A percentile compares a stretch with the other conserved stretches of the same genome.
These are phyloP conservation scores for Hemileccinum rubropunctum DNA, from an alignment of 768 basidiomycete genomes.

Conservation along the genomic window DNA sequence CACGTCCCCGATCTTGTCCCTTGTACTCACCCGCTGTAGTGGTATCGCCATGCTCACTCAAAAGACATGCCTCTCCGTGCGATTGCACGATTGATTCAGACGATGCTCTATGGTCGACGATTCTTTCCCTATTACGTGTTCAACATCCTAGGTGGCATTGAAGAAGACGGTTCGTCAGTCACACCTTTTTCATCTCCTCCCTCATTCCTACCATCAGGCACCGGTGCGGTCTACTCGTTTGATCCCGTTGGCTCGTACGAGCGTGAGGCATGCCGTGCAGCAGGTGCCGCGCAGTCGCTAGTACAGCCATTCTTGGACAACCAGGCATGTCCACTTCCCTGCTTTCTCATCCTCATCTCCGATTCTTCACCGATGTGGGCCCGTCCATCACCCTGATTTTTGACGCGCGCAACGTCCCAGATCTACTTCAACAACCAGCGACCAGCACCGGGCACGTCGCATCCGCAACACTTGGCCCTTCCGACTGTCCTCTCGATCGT, in stretches of 20 bases:
- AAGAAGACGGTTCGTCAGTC: slow-evolving; percentile 80
- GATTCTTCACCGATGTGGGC: slow-evolving; percentile 48
- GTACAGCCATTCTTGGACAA: slow-evolving; percentile 99
- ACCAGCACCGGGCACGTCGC: slow-evolving; percentile 64
- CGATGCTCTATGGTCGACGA: slow-evolving; percentile 93
- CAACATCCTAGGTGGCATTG: slow-evolving; percentile 94
- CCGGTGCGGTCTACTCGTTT: slow-evolving; percentile 99
- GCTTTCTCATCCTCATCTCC: too few relatives aligned
- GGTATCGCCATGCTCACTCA: slow-evolving; percentile 96
- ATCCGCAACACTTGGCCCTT: slow-evolving; percentile 82
- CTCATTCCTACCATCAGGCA: slow-evolving; percentile 48
- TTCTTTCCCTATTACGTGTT: slow-evolving; percentile 99
- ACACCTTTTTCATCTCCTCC: neutral
- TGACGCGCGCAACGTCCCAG: slow-evolving; percentile 41
- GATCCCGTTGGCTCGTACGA: slow-evolving; percentile 99
- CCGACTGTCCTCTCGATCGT: slow-evolving; percentile 79
- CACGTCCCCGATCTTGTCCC: neutral
- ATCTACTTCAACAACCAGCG: slow-evolving; percentile 98
- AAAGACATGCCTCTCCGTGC: slow-evolving; percentile 97
- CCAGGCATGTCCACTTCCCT: slow-evolving; percentile 89
- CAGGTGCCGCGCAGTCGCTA: slow-evolving; percentile 91
- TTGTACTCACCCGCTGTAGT: slow-evolving; percentile 45
- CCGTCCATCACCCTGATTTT: slow-evolving; percentile 20
- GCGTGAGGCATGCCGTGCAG: slow-evolving; percentile 93
- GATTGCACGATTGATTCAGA: slow-evolving; percentile 97